Evolutionary conservation across 306 rosid genomes (phyloP).

Genomic region (Fragaria vesca): DNA sequence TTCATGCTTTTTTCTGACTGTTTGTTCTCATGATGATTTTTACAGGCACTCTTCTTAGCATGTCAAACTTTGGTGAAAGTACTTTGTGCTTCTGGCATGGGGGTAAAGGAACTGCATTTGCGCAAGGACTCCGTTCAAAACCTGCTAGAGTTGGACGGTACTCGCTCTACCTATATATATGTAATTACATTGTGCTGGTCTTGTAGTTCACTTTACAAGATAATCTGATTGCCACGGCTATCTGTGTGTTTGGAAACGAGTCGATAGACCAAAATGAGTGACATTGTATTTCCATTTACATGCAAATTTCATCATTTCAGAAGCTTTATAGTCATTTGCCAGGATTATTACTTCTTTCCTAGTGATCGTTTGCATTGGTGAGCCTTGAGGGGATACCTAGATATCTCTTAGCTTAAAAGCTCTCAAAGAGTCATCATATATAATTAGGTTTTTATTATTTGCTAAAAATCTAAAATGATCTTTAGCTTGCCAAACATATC

Average conservation of each 20-base stretch:
- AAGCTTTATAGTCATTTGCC: neutral
- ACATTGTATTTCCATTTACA: neutral
- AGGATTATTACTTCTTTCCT: neutral
- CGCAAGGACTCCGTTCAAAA: constrained; percentile 49
- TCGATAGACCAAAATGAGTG: neutral
- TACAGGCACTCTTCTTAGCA: constrained; percentile 71
- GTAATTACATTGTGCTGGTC: neutral
- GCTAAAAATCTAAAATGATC: neutral
- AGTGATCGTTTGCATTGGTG: neutral
- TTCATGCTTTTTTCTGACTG: too few species aligned
- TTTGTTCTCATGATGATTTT: too few species aligned
- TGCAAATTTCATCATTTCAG: neutral
- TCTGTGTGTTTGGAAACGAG: neutral
- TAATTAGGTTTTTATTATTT: neutral
- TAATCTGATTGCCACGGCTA: neutral
- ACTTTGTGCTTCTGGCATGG: constrained; percentile 35
- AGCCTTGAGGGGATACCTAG: neutral
- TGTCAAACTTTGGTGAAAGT: constrained; percentile 60
- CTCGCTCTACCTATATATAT: neutral
- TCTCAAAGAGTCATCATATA: neutral
- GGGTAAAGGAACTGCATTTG: constrained; percentile 51
- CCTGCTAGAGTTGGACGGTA: constrained; percentile 81
- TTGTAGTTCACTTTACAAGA: neutral
- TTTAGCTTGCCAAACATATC: neutral
- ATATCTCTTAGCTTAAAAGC: neutral